Base-by-base conservation (phyloP, 306 rosid species). In the Mimosa pudica region DNA sequence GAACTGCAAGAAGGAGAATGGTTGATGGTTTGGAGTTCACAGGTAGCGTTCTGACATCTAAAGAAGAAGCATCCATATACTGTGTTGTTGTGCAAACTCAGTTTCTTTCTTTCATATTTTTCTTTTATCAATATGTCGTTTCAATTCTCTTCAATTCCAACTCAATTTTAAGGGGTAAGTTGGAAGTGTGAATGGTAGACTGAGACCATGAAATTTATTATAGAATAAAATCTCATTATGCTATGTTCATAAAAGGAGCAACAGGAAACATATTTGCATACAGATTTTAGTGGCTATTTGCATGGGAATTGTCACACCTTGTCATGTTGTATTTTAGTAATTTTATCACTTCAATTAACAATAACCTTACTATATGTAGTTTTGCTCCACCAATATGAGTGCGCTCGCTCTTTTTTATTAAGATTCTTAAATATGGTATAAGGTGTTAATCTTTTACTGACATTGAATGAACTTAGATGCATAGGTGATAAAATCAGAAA, bases 11-110 rank as follows among this genome's bases (percentile, higher is more conserved):
- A 90, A 80, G 98, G 98, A 20, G 97, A 92, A 76, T 92, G 98
- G 98, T 84, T 84, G 79, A 87, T 95, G 98, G 45, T 90, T 73
- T 95, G 98, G 98, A 95, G 97, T 84, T 91, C 98, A 44, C 98
- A 95, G 98, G 98, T 95, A 85, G 81, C 38, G 65, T 41, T 71
- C 12, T 55, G 52, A 67, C 47, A 72, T 77, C 62, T 69, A 41
- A 74, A 60, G 13, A 9, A 30, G 60, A 24, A 77, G 58, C 72
- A 30, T 36, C 18, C 20, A 18, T 41, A 12, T 57, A 12, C 55
- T 18, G 0, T 18, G 55, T n/a, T 10, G 69, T 58, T 58, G 55
- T 74, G 69, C 30, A 3, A 20, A 44, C 55, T 48, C 41, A 60
- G 62, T 24, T 57, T 32, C 55, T 24, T 41, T 64, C 70, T 64